Evolutionary conservation across 139 green algal species (phyloP), one percentile per base, ranked within the genome.

Genomic region (Penium margaritaceum): DNA sequence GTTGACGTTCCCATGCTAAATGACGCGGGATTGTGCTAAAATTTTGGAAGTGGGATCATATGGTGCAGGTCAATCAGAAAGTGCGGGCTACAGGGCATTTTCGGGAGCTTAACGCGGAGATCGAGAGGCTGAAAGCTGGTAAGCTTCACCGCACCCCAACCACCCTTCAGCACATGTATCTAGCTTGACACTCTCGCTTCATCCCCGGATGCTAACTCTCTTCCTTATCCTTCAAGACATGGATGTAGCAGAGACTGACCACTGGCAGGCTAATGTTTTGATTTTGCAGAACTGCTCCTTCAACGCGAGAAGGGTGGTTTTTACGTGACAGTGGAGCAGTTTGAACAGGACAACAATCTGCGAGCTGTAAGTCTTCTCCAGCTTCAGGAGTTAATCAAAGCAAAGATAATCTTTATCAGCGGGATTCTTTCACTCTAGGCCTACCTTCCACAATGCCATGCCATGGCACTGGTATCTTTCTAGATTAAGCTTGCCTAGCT

Each of bases 251-350:
- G n/a, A n/a, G n/a, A n/a, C n/a, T n/a, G n/a, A n/a, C n/a, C n/a
- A 68, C 1, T 68, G 35, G 37, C 61, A 1, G 17, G 44, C 1
- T 68, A n/a, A 27, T 27, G 1, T 53, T 2, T 62, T 53, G 2
- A 63, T 47, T n/a, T 36, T 70, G 21, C 51, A 33, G 82, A 95
- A 63, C 78, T 94, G 57, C 43, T 84, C 0, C 85, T 86, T 1
- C 89, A 87, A 6, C 85, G 93, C 4, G 92, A 97, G 86, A 96
- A 96, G 85, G 95, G 95, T 65, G 90, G 91, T 57, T 86, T 96
- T 1, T 95, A 88, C 77, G 46, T 95, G 9, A 75, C 86, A 5
- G n/a, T 55, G n/a, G 86, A 90, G 34, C 68, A 83, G 33, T 88
- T n/a, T n/a, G n/a, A n/a, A n/a, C n/a, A n/a, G n/a, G n/a, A 80